A percentile compares a stretch with the other conserved stretches of the same genome.
phyloP scores from a whole-genome alignment of 2,329 filamentous ascomycete genomes.

The Phaeomoniella chlamydospora region DNA sequence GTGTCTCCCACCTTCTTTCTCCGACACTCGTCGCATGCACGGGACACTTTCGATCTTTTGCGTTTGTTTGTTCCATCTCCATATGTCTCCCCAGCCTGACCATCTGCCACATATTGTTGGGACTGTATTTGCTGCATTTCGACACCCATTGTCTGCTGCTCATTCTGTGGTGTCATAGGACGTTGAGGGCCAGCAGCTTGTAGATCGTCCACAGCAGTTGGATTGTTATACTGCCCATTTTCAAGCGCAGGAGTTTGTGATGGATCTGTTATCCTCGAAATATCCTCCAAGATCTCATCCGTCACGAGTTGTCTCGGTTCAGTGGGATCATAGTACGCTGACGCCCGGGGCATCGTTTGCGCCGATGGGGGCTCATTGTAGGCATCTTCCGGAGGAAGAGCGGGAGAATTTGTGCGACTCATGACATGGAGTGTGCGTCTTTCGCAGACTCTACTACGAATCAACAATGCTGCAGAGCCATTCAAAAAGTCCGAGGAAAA shows the following conservation, averaged over 20 bases:
- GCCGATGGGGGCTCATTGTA: background rate
- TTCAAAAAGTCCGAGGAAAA: too few relatives aligned
- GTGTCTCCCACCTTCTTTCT: conserved; percentile 52
- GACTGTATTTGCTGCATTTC: background rate
- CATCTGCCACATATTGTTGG: background rate
- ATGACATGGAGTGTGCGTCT: too few relatives aligned
- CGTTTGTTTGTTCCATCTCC: conserved; percentile 49
- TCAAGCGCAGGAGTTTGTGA: background rate
- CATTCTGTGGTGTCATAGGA: background rate
- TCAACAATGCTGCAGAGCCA: too few relatives aligned
- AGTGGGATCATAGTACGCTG: background rate
- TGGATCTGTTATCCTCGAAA: background rate
- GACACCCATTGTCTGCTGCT: background rate
- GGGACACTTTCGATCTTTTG: conserved; percentile 74
- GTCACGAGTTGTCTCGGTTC: background rate
- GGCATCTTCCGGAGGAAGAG: background rate
- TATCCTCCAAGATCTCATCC: background rate
- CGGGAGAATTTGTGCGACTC: conserved; percentile 1
- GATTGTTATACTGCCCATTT: background rate
- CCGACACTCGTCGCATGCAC: conserved; percentile 78
- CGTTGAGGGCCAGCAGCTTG: background rate
- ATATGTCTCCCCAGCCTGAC: background rate
- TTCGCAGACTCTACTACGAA: too few relatives aligned
- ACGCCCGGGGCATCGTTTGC: background rate
- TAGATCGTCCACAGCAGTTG: background rate